Base-by-base conservation (phyloP, 148 eudicot genomes). In the Bassia scoparia region DNA sequence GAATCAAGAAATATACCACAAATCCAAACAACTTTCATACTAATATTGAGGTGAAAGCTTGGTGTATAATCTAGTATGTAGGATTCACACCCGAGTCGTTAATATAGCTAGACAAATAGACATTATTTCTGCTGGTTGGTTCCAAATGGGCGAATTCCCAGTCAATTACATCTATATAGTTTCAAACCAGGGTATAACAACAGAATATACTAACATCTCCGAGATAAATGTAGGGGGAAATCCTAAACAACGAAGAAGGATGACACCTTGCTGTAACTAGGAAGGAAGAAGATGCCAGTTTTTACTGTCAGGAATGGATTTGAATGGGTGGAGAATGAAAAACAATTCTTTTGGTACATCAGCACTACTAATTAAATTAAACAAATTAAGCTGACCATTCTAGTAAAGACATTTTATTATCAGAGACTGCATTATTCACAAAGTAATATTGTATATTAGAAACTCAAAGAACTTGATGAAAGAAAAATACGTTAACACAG, bases 191-290 rank as follows among this genome's bases (percentile, higher is more conserved):
- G n/a, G 27, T 26, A 24, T 55, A 27, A 46, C 15, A 67, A 72
- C 37, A 21, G 53, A 48, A 67, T 72, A 31, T 72, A 37, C 49
- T 59, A 37, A 35, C 62, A 43, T 55, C 26, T 30, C 58, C 60
- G 24, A 56, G 49, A 44, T 55, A 60, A n/a, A 59, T 79, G 79
- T 70, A 70, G 79, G 82, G 76, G 48, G 66, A 75, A 70, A 56
- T 62, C 78, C 79, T 64, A 79, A 75, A 79, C 53, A 75, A 71
- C 38, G 71, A 79, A 70, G 61, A 75, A 70, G 56, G 73, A 34
- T 75, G 72, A 61, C 41, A 52, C 55, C 72, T 79, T 71, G 82
- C 76, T 75, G 61, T 65, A 58, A 43, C 70, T 58, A 70, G 68
- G n/a, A 70, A 70, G 49, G 70, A 75, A 71, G 70, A 79, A 75